Percentiles rank a stretch among this genome's conserved stretches.
Conservation (phyloP, 768 basidiomycete genomes). For the Lactifluus subvellereus region DNA sequence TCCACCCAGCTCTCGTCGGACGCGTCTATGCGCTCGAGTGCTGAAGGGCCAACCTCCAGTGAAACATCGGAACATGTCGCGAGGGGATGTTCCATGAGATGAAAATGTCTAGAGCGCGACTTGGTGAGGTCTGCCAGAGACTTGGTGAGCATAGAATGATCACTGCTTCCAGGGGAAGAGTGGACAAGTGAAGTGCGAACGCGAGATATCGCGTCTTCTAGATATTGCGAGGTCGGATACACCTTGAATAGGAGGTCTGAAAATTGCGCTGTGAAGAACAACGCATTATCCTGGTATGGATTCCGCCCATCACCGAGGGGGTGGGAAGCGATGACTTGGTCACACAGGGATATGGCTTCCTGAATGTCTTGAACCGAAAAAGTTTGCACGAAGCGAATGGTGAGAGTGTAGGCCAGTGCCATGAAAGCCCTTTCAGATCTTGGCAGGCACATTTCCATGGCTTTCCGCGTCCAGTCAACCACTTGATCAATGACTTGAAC, state of each 20-base stretch:
- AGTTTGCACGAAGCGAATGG: too few species aligned
- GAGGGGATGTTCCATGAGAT: not conserved
- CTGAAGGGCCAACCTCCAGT: too few species aligned
- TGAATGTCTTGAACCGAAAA: too few species aligned
- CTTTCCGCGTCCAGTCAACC: too few species aligned
- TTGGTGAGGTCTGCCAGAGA: not conserved
- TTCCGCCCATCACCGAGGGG: not conserved
- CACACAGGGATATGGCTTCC: too few species aligned
- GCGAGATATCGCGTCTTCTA: not conserved
- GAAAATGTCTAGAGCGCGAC: not conserved
- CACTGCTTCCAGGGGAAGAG: not conserved
- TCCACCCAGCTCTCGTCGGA: too few species aligned
- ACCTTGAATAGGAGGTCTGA: not conserved
- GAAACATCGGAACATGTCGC: too few species aligned
- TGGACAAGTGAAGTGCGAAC: not conserved
- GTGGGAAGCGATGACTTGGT: not conserved
- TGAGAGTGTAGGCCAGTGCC: too few species aligned
- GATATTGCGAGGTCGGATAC: not conserved
- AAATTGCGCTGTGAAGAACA: not conserved
- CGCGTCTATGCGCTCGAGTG: too few species aligned
- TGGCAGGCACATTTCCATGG: too few species aligned
- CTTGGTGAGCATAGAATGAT: not conserved
- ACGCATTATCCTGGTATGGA: not conserved
- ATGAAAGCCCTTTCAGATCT: too few species aligned
- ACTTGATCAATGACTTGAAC: too few species aligned